Evolutionary conservation across 2,329 filamentous ascomycete genomes (phyloP).

Genomic region (Pseudocercospora eumusae): DNA sequence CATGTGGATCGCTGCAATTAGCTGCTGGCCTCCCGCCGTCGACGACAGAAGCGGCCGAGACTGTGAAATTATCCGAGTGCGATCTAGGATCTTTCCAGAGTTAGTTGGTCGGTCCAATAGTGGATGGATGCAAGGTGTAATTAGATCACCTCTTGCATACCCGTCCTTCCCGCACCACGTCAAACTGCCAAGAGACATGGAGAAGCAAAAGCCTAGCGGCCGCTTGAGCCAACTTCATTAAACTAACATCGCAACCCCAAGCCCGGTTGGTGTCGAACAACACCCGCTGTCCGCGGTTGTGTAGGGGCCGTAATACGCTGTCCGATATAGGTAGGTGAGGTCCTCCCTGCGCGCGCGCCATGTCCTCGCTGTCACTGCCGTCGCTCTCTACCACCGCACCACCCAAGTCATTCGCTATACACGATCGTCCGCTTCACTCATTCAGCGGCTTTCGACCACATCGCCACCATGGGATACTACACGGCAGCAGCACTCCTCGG

Average conservation of each 20-base stretch:
- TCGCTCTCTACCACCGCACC: slow-evolving; percentile 11
- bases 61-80: background rate
- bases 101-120: slow-evolving; percentile 14
- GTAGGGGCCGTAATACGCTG: slow-evolving; percentile 20
- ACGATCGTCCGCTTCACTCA: slow-evolving; percentile 31
- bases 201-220: background rate
- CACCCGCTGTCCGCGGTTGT: slow-evolving; percentile 7
- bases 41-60: background rate
- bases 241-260: slow-evolving; percentile 17
- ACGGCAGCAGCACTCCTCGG: slow-evolving; percentile 25
- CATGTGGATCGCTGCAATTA: too few relatives aligned
- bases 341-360: slow-evolving; percentile 17
- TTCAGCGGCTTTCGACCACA: slow-evolving; percentile 30
- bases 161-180: slow-evolving; percentile 7
- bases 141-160: slow-evolving; percentile 8
- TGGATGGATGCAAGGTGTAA: slow-evolving; percentile 12
- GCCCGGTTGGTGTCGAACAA: slow-evolving; percentile 16
- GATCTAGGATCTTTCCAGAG: slow-evolving; percentile 2
- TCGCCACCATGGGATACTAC: slow-evolving; percentile 25
- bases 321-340: slow-evolving; percentile 19
- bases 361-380: slow-evolving; percentile 14
- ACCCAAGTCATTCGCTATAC: slow-evolving; percentile 24
- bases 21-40: slow-evolving; percentile 3
- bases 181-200: slow-evolving; percentile 6
- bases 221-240: slow-evolving; percentile 14